Percentiles rank a stretch among this genome's conserved stretches.
These are phyloP conservation scores for Dunaliella primolecta DNA, from an alignment of 139 green algal species.

Conservation along the genomic window DNA sequence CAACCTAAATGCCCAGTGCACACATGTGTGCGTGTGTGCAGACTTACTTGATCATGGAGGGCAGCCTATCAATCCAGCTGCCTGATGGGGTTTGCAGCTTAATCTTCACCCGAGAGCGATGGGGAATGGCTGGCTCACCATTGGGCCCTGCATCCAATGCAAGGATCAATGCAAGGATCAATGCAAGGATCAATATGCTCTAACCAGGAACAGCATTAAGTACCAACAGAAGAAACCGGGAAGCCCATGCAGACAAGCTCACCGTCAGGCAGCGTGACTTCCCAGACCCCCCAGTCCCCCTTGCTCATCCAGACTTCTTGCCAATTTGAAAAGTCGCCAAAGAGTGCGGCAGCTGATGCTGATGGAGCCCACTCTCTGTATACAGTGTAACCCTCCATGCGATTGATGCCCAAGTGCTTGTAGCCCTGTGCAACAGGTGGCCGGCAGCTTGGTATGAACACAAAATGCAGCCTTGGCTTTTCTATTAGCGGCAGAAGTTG, in stretches of 20 bases:
- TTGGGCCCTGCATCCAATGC: no score
- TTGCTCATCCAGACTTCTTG: constrained; percentile 53
- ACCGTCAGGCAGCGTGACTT: constrained; percentile 65
- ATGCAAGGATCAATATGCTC: no score
- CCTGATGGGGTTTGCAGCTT: constrained; percentile 63
- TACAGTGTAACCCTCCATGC: constrained; percentile 49
- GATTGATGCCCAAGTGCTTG: constrained; percentile 73
- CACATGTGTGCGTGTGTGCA: no score
- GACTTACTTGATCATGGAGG: constrained; percentile 75
- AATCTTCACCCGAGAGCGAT: constrained; percentile 80
- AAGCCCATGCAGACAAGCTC: constrained; percentile 13
- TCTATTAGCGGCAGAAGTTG: not conserved
- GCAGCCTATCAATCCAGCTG: constrained; percentile 80
- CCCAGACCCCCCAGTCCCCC: constrained; percentile 84
- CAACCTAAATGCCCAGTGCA: no score
- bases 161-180: no score
- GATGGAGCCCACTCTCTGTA: constrained; percentile 90
- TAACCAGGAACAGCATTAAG: no score
- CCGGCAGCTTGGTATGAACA: not conserved
- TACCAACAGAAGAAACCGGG: no score
- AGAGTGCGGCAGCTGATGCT: constrained; percentile 56
- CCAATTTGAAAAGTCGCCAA: constrained; percentile 52
- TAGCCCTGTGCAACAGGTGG: constrained; percentile 51
- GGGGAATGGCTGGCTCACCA: constrained; percentile 64
- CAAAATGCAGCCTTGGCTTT: not conserved